Evolutionary conservation across 306 rosid genomes (phyloP).

Genomic region (Clitoria ternatea): DNA sequence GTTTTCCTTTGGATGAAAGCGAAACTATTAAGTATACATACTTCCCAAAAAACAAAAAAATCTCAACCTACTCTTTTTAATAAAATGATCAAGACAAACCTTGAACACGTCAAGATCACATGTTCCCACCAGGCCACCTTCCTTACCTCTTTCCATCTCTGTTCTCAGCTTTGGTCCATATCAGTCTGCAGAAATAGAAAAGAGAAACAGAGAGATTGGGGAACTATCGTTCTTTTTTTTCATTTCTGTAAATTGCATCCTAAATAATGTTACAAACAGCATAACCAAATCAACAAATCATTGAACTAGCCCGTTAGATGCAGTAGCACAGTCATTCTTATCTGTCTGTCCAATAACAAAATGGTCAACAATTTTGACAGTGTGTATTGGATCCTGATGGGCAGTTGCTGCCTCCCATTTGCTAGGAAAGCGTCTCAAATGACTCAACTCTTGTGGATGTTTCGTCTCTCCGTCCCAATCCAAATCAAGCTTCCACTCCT

Average conservation of each 20-base stretch:
- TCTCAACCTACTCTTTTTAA: too few relatives aligned
- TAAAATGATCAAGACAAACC: too few relatives aligned
- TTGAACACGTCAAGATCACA: too few relatives aligned
- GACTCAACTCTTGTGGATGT: slow-evolving; percentile 24
- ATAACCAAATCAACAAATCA: slow-evolving; percentile 43
- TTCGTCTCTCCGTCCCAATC: slow-evolving; percentile 40
- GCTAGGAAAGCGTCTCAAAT: slow-evolving; percentile 45
- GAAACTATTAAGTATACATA: too few relatives aligned
- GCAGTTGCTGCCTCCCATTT: slow-evolving; percentile 56
- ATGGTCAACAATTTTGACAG: slow-evolving; percentile 87
- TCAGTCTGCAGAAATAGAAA: neutral
- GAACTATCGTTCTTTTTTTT: neutral
- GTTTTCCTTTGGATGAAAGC: too few relatives aligned
- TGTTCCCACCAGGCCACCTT: too few relatives aligned
- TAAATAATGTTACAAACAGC: slow-evolving; percentile 32
- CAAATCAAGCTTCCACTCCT: slow-evolving; percentile 52
- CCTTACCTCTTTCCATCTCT: too few relatives aligned
- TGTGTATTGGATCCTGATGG: slow-evolving; percentile 68
- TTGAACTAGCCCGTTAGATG: slow-evolving; percentile 39
- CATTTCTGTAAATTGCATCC: slow-evolving; percentile 30
- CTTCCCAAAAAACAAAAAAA: too few relatives aligned
- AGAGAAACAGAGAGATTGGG: neutral
- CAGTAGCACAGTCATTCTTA: slow-evolving; percentile 23
- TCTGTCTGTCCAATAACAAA: slow-evolving; percentile 56
- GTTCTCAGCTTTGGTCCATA: neutral